Evolutionary conservation across 148 eudicot genomes (phyloP), one percentile per base, ranked within the genome.

Genomic region (Vaccinium corymbosum): DNA sequence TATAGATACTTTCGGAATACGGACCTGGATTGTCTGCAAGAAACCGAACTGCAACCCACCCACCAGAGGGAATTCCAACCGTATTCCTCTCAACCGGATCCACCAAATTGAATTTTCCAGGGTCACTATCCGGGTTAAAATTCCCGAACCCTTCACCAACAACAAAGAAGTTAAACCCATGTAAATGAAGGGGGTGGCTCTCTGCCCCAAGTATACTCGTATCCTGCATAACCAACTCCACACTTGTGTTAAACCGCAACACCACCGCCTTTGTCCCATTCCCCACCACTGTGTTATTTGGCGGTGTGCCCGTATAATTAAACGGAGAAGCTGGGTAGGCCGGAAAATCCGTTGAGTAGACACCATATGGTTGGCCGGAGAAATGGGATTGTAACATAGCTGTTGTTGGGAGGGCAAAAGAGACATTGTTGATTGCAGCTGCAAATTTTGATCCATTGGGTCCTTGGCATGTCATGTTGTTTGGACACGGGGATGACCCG

Each of bases 171-270:
- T 82, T 70, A 4, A 71, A 70, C 10, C 76, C 76, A 71, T 82
- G 78, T 14, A 72, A 48, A 20, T 72, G 66, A 10, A 68, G 64
- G 4, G 85, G 81, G 75, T 83, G 81, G 48, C 73, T 76, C 25
- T 83, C 81, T 0, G 73, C 85, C 6, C 80, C 81, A 49, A 83
- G 75, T 59, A 76, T 83, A 5, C 49, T 48, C 0, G 61, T 76
- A 13, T 57, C 85, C 72, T 83, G 81, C 85, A 83, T 7, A 14
- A 83, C 48, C 72, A 83, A 6, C 72, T 83, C 85, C 16, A 83
- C 85, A 27, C 81, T 83, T 11, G 81, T 49, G 17, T 83, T 83
- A n/a, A 29, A 83, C n/a, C 32, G 12, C 42, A 83, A 2, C 59
- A 83, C 85, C n/a, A 27, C 62, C 29, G 66, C 46, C 29, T 66